These are phyloP conservation scores for Boletus smithii DNA, from an alignment of 1,284 basidiomycete species.

Conservation along the genomic window DNA sequence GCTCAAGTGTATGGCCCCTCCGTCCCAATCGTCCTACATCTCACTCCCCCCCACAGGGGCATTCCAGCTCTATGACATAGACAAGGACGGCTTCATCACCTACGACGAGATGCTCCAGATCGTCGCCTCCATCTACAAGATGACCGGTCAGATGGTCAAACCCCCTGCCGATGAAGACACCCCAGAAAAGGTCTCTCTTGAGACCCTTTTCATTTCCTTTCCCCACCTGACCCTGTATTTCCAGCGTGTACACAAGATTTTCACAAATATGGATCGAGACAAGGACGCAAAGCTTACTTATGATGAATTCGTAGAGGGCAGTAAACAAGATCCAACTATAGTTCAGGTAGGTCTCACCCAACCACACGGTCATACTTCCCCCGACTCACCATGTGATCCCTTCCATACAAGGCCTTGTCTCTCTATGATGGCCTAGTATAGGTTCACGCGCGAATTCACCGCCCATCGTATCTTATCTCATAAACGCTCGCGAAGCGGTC, in stretches of 20 bases:
- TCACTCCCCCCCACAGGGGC: constrained; percentile 69
- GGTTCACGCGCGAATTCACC: constrained; percentile 9
- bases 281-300: constrained; percentile 87
- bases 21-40: constrained; percentile 9
- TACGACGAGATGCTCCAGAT: constrained; percentile 99
- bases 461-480: constrained; percentile 25
- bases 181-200: constrained; percentile 83
- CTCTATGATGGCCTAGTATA: constrained; percentile 77
- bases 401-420: constrained; percentile 79
- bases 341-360: constrained; percentile 68
- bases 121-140: constrained; percentile 95
- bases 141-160: constrained; percentile 99
- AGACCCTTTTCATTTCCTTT: constrained; percentile 4
- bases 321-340: constrained; percentile 96
- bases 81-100: constrained; percentile 94
- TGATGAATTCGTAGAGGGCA: constrained; percentile 95
- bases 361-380: constrained; percentile 9
- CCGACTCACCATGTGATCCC: constrained; percentile 17
- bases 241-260: constrained; percentile 95
- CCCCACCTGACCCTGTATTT: constrained; percentile 14
- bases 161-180: constrained; percentile 97
- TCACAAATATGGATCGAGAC: constrained; percentile 89
- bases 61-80: constrained; percentile 99
- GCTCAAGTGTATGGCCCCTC: constrained; percentile 81
- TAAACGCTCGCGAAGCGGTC: constrained; percentile 24